phyloP scores from a whole-genome alignment of 257 asterid genomes.

The Mentha longifolia region DNA sequence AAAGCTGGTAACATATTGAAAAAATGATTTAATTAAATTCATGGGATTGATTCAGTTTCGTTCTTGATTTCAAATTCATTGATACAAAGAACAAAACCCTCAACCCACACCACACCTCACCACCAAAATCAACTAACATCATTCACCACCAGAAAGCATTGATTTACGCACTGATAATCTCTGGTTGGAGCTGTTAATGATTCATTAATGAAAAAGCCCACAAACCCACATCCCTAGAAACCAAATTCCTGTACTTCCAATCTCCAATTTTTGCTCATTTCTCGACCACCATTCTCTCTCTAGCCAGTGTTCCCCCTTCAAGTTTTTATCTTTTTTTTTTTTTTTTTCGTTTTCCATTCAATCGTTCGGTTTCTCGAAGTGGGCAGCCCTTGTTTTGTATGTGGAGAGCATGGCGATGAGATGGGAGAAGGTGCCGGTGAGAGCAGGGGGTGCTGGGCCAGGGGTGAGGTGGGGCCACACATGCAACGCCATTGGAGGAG shows the following conservation, averaged over 20 bases:
- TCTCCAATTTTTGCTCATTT: slow-evolving; percentile 17
- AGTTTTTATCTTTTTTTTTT: background rate
- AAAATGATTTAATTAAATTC: no score
- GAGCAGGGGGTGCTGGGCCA: slow-evolving; percentile 65
- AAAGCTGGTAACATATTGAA: no score
- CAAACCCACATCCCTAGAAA: slow-evolving; percentile 49
- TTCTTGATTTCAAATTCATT: background rate
- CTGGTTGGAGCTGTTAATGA: slow-evolving; percentile 37
- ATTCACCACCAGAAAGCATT: background rate
- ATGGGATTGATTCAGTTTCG: no score
- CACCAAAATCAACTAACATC: background rate
- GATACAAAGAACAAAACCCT: slow-evolving; percentile 8
- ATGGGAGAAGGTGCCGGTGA: slow-evolving; percentile 79
- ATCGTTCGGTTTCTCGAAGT: slow-evolving; percentile 24
- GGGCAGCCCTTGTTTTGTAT: slow-evolving; percentile 28
- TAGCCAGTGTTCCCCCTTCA: background rate
- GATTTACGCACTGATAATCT: slow-evolving; percentile 2
- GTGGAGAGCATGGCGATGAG: slow-evolving; percentile 57
- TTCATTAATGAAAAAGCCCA: slow-evolving; percentile 26
- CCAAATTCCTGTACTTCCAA: slow-evolving; percentile 26
- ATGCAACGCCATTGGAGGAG: slow-evolving; percentile 88
- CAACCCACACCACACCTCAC: background rate
- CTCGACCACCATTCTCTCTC: background rate
- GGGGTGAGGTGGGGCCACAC: slow-evolving; percentile 99
- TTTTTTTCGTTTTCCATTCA: slow-evolving; percentile 9